Conservation (phyloP, 2,329 filamentous ascomycete species). For the Cladorrhinum sp. region DNA sequence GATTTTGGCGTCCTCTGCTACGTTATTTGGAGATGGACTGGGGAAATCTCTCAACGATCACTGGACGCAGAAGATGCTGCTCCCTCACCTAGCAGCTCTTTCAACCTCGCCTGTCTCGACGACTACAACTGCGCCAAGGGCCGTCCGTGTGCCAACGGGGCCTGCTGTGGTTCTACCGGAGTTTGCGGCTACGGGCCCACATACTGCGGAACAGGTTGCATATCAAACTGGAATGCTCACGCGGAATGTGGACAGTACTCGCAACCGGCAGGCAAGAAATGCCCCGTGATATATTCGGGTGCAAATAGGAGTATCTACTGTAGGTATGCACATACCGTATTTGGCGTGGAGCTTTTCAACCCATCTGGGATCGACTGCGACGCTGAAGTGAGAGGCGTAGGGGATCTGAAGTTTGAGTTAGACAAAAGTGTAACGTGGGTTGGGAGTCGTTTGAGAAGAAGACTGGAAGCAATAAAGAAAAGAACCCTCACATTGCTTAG, state of each 20-base stretch:
- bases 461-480: no score
- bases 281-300: no score
- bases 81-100: no score
- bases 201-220: background rate
- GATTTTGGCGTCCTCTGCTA: no score
- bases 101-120: no score
- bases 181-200: background rate
- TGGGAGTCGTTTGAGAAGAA: no score
- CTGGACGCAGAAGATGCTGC: no score
- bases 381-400: background rate
- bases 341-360: background rate
- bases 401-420: background rate
- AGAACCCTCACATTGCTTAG: background rate
- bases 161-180: background rate
- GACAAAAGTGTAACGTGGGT: background rate
- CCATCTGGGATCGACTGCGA: background rate
- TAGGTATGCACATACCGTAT: background rate
- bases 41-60: no score
- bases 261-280: background rate
- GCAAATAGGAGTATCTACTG: no score
- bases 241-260: constrained; percentile 9
- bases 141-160: background rate
- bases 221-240: constrained; percentile 10
- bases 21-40: no score
- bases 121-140: background rate